Evolutionary conservation across 768 basidiomycete species (phyloP).

Genomic region (Pisolithus sp.): DNA sequence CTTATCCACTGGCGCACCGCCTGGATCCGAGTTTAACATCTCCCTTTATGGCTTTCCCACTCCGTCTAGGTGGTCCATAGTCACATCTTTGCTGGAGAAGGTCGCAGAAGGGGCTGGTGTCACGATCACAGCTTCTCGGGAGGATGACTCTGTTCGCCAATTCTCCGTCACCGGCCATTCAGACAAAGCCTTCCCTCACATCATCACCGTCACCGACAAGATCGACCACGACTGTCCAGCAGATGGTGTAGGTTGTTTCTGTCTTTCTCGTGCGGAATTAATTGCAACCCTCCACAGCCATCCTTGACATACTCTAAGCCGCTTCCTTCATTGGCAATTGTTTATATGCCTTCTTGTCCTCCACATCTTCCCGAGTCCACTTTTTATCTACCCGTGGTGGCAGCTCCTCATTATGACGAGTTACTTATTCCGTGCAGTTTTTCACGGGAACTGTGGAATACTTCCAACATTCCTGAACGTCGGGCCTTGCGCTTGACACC

Average conservation of each 20-base stretch:
- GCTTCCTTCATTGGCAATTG: conserved; percentile 58
- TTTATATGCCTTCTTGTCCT: conserved; percentile 53
- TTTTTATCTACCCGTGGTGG: conserved; percentile 55
- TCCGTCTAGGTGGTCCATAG: conserved; percentile 53
- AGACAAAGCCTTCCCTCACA: conserved; percentile 22
- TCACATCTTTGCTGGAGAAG: conserved; percentile 54
- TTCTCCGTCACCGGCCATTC: conserved; percentile 23
- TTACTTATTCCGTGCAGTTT: conserved; percentile 15
- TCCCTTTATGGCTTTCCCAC: conserved; percentile 62
- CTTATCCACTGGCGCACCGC: conserved; percentile 11
- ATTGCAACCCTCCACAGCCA: conserved; percentile 33
- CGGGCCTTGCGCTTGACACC: conserved; percentile 36
- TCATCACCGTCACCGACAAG: conserved; percentile 37
- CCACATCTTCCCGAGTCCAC: conserved; percentile 33
- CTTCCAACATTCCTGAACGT: conserved; percentile 34
- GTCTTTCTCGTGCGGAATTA: conserved; percentile 16
- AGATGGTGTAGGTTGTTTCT: conserved; percentile 24
- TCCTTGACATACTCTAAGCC: conserved; percentile 31
- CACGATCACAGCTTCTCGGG: conserved; percentile 16
- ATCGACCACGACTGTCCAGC: conserved; percentile 10
- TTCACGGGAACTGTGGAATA: conserved; percentile 38
- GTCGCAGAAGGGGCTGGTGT: conserved; percentile 35
- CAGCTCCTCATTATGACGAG: conserved; percentile 21
- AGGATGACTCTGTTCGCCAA: conserved; percentile 16
- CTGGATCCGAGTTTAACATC: conserved; percentile 47